Percentiles rank a stretch among this genome's conserved stretches.
Conservation (phyloP, 192 early-diverging fungal genomes). For the Entrophospora sp. region DNA sequence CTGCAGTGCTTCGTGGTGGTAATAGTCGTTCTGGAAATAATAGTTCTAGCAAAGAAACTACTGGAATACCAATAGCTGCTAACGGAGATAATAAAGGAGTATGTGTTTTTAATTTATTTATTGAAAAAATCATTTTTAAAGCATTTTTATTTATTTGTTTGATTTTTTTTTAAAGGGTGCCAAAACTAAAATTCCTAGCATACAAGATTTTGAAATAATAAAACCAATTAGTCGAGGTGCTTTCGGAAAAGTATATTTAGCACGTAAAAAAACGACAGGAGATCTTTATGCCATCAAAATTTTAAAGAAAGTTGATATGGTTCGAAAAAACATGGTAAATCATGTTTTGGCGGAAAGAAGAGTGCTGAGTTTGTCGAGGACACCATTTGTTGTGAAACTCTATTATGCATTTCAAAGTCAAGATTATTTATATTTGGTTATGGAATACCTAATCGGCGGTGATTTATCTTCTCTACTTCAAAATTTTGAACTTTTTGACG, state of each 20-base stretch:
- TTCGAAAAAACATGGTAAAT: conserved; percentile 88
- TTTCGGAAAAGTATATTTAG: conserved; percentile 84
- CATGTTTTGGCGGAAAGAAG: conserved; percentile 82
- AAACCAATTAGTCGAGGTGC: conserved; percentile 89
- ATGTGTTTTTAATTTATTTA: too few species aligned
- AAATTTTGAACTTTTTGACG: conserved; percentile 71
- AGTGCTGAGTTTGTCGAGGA: conserved; percentile 66
- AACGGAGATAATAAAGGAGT: background rate
- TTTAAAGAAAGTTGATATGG: conserved; percentile 85
- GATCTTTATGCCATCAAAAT: conserved; percentile 90
- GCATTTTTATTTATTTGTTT: too few species aligned
- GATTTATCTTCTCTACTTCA: conserved; percentile 71
- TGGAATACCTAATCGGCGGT: conserved; percentile 87
- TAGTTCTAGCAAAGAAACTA: background rate
- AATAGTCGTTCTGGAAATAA: conserved; percentile 19
- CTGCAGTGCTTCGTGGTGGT: conserved; percentile 51
- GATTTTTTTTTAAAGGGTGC: conserved; percentile 25
- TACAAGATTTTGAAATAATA: conserved; percentile 87
- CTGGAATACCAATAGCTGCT: background rate
- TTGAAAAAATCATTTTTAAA: too few species aligned
- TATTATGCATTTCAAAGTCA: conserved; percentile 85
- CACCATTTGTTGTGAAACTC: conserved; percentile 82
- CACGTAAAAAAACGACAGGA: conserved; percentile 72
- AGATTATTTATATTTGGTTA: conserved; percentile 73
- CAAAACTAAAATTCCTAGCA: conserved; percentile 64